These are phyloP conservation scores for Dinochytrium kinnereticum DNA, from an alignment of 371 early-diverging fungal species.

Conservation along the genomic window DNA sequence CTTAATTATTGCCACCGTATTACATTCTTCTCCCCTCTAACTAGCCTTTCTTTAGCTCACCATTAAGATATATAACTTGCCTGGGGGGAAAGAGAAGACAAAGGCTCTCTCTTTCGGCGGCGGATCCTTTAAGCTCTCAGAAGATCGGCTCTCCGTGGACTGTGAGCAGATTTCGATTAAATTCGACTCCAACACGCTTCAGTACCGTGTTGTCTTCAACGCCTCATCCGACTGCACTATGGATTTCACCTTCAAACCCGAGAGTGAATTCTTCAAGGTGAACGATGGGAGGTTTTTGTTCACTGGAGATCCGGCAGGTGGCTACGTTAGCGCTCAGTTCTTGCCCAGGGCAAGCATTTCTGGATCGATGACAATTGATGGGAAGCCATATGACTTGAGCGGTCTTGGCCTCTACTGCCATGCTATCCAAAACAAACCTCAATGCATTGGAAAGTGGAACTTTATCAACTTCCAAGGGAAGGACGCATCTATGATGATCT, in stretches of 20 bases:
- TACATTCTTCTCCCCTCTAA: no score
- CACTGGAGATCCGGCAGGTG: constrained; percentile 29
- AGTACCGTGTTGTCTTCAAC: constrained; percentile 62
- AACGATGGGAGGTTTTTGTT: constrained; percentile 38
- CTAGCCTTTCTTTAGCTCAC: no score
- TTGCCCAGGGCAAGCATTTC: constrained; percentile 77
- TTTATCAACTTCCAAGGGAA: constrained; percentile 71
- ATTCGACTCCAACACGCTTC: constrained; percentile 49
- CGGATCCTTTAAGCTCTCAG: constrained; percentile 40
- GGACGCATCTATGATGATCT: constrained; percentile 62
- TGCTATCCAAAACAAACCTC: constrained; percentile 84
- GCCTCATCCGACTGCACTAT: constrained; percentile 66
- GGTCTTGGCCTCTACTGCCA: constrained; percentile 78
- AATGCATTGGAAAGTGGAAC: constrained; percentile 86
- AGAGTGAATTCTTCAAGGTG: constrained; percentile 53
- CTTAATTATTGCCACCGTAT: background rate
- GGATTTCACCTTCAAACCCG: constrained; percentile 68
- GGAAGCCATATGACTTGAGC: constrained; percentile 66
- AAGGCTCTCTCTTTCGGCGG: constrained; percentile 24
- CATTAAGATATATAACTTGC: constrained; percentile 5
- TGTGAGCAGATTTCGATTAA: constrained; percentile 72
- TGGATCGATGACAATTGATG: constrained; percentile 75
- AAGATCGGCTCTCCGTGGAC: constrained; percentile 72
- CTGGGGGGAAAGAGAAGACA: background rate
- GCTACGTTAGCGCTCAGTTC: constrained; percentile 62